Evolutionary conservation across 805 yeast species (phyloP), one percentile per base, ranked within the genome.

Genomic region (Metschnikowia reukaufii): DNA sequence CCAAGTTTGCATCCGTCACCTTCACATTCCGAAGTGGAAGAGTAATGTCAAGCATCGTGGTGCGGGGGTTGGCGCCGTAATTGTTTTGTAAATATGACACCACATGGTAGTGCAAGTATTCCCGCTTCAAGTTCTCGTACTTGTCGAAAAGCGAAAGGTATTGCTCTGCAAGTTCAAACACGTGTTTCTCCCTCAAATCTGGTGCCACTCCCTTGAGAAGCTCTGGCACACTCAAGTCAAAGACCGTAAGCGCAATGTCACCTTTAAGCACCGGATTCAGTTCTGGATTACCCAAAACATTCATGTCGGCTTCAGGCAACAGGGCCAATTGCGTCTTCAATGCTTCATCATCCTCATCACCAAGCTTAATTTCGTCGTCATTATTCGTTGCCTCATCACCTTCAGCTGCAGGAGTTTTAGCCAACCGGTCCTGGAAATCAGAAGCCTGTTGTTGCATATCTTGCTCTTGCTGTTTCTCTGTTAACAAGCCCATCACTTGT

Each of bases 221-320:
- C 51, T 64, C 59, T n/a, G 66, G 65, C 30, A 67, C 53, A 59
- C 74, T 54, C 55, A 66, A 51, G 59, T 67, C 66, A 58, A 65
- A 72, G 5, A 71, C 60, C 1, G 76, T 65, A 47, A 72, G 65
- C n/a, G 74, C 76, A 25, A 72, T 72, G 50, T 58, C 82, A 65
- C 69, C 83, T 70, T 47, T 83, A 82, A 59, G 82, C 67, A 72
- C 92, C 82, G 72, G 83, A 81, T 53, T 92, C 20, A 88, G 80
- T 40, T 88, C 95, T n/a, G 85, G 83, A 51, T 83, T 82, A 20
- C 97, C 97, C 55, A 91, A 73, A 76, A 88, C 83, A 58, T 82
- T 84, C 72, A 88, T 76, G 61, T 90, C 94, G 27, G 90, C 87
- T 53, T 90, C 97, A 0, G 97, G 97, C 51, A 91, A 74, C 43